Conservation (phyloP, 2,329 filamentous ascomycete genomes). For the Pseudocercospora fijiensis region DNA sequence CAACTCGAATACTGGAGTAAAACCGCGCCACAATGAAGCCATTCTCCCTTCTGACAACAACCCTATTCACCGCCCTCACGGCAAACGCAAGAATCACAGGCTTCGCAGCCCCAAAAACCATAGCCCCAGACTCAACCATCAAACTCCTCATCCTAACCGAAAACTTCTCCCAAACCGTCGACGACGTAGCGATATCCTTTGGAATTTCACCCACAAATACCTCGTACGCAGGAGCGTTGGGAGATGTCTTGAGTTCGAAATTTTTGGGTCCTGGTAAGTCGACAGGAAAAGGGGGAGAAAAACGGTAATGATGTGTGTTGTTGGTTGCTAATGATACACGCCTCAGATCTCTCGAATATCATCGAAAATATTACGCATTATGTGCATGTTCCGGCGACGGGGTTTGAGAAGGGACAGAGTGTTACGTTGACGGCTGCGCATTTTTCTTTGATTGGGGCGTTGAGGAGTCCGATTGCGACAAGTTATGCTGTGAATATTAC, state of each 20-base stretch:
- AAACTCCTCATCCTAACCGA: constrained; percentile 43
- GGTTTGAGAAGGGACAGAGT: constrained; percentile 3
- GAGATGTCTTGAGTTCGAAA: constrained; percentile 16
- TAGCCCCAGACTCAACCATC: constrained; percentile 43
- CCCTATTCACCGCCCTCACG: constrained; percentile 1
- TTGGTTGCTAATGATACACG: neutral
- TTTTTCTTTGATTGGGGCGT: constrained; percentile 23
- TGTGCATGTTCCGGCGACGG: constrained; percentile 22
- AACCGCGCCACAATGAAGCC: too few relatives aligned
- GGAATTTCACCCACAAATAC: constrained; percentile 31
- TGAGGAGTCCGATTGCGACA: constrained; percentile 6
- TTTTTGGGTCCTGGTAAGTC: constrained; percentile 21
- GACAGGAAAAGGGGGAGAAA: too few relatives aligned
- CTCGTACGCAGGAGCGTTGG: constrained; percentile 14
- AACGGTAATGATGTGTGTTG: neutral
- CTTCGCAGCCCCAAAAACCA: constrained; percentile 45
- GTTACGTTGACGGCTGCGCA: constrained; percentile 20
- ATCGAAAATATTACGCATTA: constrained; percentile 27
- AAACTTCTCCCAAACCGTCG: constrained; percentile 49
- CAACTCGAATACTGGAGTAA: too few relatives aligned
- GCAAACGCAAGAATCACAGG: constrained; percentile 46
- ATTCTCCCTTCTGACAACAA: neutral
- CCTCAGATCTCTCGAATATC: constrained; percentile 21
- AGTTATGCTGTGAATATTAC: constrained; percentile 26
- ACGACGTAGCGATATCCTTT: constrained; percentile 49